Evolutionary conservation across 2,329 filamentous ascomycete genomes (phyloP).

Genomic region (Cladorrhinum sp.): DNA sequence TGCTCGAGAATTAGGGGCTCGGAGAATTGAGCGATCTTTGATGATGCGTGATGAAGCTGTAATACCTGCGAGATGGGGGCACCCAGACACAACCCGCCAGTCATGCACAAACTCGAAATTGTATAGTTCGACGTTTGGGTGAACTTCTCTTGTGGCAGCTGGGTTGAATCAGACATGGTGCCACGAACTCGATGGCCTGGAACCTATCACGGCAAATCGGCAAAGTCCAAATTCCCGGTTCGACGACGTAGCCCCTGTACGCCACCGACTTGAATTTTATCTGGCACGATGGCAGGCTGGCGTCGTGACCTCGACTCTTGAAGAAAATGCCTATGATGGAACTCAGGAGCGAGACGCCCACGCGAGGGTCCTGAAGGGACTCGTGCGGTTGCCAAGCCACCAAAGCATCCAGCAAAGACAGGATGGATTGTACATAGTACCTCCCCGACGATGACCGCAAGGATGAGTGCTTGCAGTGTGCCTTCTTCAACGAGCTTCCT

Average conservation of each 20-base stretch:
- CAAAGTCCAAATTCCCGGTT: background rate
- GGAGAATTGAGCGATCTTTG: too few species aligned
- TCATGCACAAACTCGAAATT: background rate
- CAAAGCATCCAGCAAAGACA: background rate
- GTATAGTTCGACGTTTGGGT: background rate
- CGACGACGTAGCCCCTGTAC: background rate
- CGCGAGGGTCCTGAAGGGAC: background rate
- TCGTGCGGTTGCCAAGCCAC: background rate
- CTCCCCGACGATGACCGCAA: background rate
- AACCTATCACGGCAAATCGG: background rate
- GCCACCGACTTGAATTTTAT: background rate
- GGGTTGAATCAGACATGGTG: too few species aligned
- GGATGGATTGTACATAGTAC: background rate
- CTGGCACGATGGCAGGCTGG: background rate
- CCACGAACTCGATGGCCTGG: background rate
- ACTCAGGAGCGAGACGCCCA: background rate
- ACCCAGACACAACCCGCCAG: background rate
- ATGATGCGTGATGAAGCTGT: too few species aligned
- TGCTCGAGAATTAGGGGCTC: background rate
- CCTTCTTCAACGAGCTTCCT: slow-evolving; percentile 1
- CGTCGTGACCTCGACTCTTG: background rate
- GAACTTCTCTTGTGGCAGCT: too few species aligned
- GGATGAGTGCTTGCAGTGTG: background rate
- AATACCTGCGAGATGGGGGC: too few species aligned
- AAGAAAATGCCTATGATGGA: background rate